A percentile compares a stretch with the other conserved stretches of the same genome.
phyloP scores from a whole-genome alignment of 257 asterid species.

The Solanum pimpinellifolium region DNA sequence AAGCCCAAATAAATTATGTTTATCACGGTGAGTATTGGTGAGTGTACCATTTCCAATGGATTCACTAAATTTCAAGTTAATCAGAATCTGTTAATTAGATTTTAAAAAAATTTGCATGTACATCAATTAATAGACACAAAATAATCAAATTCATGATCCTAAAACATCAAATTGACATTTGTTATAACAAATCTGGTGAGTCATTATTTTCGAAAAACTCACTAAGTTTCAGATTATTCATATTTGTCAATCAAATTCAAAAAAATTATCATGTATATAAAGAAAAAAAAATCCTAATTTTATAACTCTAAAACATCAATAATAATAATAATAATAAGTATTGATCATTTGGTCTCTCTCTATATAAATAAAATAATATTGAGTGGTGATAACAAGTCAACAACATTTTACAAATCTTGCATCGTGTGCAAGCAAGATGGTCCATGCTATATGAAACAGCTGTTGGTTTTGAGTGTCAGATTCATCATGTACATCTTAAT shows the following conservation, averaged over 20 bases:
- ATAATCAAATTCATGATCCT: background rate
- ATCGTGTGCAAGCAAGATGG: background rate
- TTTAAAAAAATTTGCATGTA: background rate
- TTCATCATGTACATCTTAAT: background rate
- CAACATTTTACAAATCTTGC: background rate
- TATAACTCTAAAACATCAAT: background rate
- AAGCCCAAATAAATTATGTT: background rate
- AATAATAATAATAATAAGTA: too few relatives aligned
- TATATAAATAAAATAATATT: background rate
- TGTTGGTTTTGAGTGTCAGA: background rate
- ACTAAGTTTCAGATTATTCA: background rate
- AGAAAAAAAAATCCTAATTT: background rate
- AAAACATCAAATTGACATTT: background rate
- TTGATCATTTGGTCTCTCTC: background rate
- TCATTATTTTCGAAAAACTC: background rate
- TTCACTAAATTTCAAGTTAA: background rate
- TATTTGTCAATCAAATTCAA: background rate
- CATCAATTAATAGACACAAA: too few relatives aligned
- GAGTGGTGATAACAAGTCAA: background rate
- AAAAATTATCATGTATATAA: background rate
- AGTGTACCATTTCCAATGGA: too few relatives aligned
- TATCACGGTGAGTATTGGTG: background rate
- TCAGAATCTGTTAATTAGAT: too few relatives aligned
- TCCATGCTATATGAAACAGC: background rate
- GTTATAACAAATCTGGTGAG: background rate